A percentile compares a stretch with the other conserved stretches of the same genome.
Evolutionary conservation across 139 green algal genomes (phyloP).

Genomic region (Coccomyxa sp.): DNA sequence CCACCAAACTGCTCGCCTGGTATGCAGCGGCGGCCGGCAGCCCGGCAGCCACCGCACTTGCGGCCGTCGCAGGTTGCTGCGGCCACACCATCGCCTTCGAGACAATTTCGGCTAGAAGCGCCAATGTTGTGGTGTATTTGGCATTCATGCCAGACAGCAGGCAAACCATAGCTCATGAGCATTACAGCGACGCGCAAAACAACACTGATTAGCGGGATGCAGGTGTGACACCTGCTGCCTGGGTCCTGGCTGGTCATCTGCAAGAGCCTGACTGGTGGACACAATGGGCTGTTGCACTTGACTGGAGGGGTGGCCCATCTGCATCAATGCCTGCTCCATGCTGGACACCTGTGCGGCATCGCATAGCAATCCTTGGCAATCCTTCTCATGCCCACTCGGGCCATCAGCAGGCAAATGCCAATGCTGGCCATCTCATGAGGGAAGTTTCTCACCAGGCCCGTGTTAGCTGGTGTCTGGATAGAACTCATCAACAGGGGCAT

Average conservation of each 20-base stretch:
- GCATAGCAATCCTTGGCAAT: not conserved
- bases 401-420: not conserved
- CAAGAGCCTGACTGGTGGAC: no score
- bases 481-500: not conserved
- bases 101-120: not conserved
- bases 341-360: not conserved
- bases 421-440: not conserved
- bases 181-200: no score
- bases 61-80: not conserved
- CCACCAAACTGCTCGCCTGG: conserved; percentile 2
- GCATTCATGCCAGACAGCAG: no score
- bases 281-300: no score
- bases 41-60: not conserved
- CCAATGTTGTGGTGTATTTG: no score
- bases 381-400: not conserved
- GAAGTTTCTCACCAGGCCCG: not conserved
- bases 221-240: no score
- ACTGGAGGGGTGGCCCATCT: not conserved
- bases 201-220: no score
- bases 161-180: no score
- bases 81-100: not conserved
- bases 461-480: not conserved
- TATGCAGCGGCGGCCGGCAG: conserved; percentile 1
- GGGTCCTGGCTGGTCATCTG: no score
- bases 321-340: not conserved